These are phyloP conservation scores for Debaryomyces sp. DNA, from an alignment of 1,139 yeast genomes.

Conservation along the genomic window DNA sequence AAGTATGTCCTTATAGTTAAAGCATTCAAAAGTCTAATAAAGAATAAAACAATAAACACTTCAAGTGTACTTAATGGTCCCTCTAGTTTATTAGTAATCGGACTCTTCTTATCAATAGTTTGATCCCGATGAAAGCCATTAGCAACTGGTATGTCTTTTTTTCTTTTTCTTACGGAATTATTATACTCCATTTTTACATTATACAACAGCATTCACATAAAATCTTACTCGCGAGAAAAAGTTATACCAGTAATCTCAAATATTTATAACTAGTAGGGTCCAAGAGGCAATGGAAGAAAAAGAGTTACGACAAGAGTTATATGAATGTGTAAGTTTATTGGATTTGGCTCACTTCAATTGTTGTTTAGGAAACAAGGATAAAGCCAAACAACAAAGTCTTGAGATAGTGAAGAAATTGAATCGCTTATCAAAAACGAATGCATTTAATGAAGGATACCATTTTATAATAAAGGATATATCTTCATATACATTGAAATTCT, in stretches of 20 bases:
- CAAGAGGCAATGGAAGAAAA: background rate
- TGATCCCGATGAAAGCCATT: background rate
- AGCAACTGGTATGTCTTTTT: background rate
- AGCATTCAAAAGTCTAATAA: constrained; percentile 60
- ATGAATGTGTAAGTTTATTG: constrained; percentile 5
- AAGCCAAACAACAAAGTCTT: constrained; percentile 25
- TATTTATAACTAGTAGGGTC: background rate
- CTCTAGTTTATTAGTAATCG: no score
- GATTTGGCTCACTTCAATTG: constrained; percentile 19
- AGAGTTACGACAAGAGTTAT: background rate
- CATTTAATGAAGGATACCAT: constrained; percentile 4
- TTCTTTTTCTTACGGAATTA: background rate
- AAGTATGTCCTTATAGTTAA: constrained; percentile 71
- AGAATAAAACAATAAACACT: constrained; percentile 13
- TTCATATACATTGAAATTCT: constrained; percentile 22
- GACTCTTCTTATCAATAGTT: background rate
- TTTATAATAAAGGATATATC: constrained; percentile 19
- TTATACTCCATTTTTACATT: background rate
- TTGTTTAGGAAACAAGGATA: constrained; percentile 16
- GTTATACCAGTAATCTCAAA: background rate
- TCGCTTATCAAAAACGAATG: constrained; percentile 15
- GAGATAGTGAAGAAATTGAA: constrained; percentile 31
- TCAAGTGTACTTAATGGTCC: background rate
- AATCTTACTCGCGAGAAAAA: background rate
- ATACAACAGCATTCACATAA: background rate